Percentiles rank a stretch among this genome's conserved stretches.
phyloP scores from a whole-genome alignment of 2,329 filamentous ascomycete genomes.

The Ophiocordyceps australis region DNA sequence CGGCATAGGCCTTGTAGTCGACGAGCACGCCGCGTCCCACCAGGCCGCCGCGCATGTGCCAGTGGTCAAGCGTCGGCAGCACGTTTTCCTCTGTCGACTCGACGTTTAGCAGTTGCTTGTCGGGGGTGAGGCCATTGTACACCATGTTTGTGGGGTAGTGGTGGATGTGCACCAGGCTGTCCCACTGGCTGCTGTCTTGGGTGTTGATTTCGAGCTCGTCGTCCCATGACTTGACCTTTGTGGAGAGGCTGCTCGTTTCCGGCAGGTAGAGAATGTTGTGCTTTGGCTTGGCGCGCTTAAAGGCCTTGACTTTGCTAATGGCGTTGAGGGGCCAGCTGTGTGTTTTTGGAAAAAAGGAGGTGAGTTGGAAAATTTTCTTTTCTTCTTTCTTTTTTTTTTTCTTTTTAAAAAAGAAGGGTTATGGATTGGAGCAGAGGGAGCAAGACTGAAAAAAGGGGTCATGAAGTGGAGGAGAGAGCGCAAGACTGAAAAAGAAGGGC shows the following conservation, averaged over 20 bases:
- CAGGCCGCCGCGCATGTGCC: slow-evolving; percentile 30
- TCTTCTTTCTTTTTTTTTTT: too few relatives aligned
- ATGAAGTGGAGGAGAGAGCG: not conserved
- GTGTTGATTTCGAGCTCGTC: slow-evolving; percentile 37
- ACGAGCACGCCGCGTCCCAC: slow-evolving; percentile 37
- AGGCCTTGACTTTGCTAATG: slow-evolving; percentile 14
- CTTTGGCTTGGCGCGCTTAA: slow-evolving; percentile 13
- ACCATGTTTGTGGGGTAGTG: slow-evolving; percentile 21
- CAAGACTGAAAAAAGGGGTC: not conserved
- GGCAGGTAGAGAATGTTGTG: slow-evolving; percentile 18
- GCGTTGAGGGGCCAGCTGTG: slow-evolving; percentile 23
- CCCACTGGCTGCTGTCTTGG: slow-evolving; percentile 37
- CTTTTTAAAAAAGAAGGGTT: too few relatives aligned
- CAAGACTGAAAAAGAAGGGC: too few relatives aligned
- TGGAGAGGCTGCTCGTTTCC: slow-evolving; percentile 4
- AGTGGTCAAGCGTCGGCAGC: slow-evolving; percentile 21
- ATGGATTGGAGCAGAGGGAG: too few relatives aligned
- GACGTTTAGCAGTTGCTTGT: slow-evolving; percentile 11
- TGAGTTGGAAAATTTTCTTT: too few relatives aligned
- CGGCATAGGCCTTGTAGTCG: slow-evolving; percentile 31
- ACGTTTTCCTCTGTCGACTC: slow-evolving; percentile 10
- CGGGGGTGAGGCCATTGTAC: slow-evolving; percentile 30
- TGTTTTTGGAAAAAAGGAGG: too few relatives aligned
- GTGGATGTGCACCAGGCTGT: slow-evolving; percentile 29
- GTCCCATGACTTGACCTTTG: slow-evolving; percentile 16